These are phyloP conservation scores for Gastrolobium villosum DNA, from an alignment of 306 rosid species.

Conservation along the genomic window DNA sequence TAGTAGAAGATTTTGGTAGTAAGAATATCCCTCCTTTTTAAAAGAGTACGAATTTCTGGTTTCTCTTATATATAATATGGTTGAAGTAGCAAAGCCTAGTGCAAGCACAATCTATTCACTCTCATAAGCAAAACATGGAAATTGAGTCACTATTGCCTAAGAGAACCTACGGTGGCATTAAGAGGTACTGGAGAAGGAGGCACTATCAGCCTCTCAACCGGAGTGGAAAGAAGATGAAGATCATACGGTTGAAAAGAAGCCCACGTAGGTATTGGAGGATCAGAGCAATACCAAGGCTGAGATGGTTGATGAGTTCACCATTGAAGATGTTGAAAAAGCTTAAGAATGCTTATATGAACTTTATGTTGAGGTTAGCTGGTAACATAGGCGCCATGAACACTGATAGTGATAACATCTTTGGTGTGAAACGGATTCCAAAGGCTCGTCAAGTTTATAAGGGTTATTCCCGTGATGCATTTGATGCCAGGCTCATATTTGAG, in stretches of 20 bases:
- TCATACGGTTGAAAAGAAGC: slow-evolving; percentile 45
- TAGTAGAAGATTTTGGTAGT: too few relatives aligned
- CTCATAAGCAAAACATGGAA: slow-evolving; percentile 49
- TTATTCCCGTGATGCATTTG: too few relatives aligned
- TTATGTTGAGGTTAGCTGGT: slow-evolving; percentile 47
- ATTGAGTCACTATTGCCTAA: slow-evolving; percentile 45
- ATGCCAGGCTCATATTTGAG: too few relatives aligned
- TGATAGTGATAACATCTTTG: slow-evolving; percentile 14
- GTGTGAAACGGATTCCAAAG: slow-evolving; percentile 40
- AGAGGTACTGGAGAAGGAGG: slow-evolving; percentile 45
- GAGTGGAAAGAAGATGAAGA: slow-evolving; percentile 40
- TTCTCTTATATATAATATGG: slow-evolving; percentile 19
- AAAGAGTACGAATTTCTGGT: not conserved
- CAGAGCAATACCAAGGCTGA: slow-evolving; percentile 49
- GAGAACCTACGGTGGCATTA: slow-evolving; percentile 40
- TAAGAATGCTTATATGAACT: slow-evolving; percentile 55
- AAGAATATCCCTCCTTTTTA: too few relatives aligned
- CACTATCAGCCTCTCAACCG: too few relatives aligned
- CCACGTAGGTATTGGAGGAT: slow-evolving; percentile 55
- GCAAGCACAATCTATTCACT: not conserved
- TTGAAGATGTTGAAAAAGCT: slow-evolving; percentile 52
- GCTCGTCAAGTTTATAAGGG: not conserved
- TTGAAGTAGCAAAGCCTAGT: not conserved
- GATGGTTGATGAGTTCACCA: slow-evolving; percentile 50
- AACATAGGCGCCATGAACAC: slow-evolving; percentile 28